Base-by-base conservation (phyloP, 2,329 filamentous ascomycete genomes). In the Xylariaceae sp. region DNA sequence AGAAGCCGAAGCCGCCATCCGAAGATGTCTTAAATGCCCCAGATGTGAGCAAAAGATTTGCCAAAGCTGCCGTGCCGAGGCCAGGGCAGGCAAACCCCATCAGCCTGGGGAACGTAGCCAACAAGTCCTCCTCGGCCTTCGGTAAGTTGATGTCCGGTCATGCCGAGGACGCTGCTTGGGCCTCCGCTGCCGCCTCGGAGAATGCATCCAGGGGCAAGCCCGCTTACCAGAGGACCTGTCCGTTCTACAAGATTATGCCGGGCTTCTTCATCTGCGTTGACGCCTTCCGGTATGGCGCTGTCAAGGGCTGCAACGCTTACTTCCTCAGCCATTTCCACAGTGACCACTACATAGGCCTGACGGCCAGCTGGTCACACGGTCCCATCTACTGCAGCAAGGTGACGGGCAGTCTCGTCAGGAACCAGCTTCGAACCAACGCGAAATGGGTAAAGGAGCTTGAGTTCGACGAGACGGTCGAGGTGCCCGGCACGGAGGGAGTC, bases 301-400 rank as follows among this genome's bases (percentile, higher is more conserved):
- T 98, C 1, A 74, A 93, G 53, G 89, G 87, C 1, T 94, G 89
- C 56, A 82, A 84, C 34, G 92, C 90, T 2, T 98, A 98, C 55
- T 98, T 98, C 47, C 71, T 98, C 9, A 95, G 89, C 49, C 92
- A 98, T 55, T 98, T 96, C 47, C 92, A 98, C 59, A 95, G 88
- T 51, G 92, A 98, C 55, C 92, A 98, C 55, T 98, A 98, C 50
- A 79, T 95, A 21, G 92, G 92, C 2, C 65, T 98, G 9, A 92
- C 86, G 9, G 78, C 83, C 6, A 86, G 72, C 19, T 98, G 92
- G 92, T 77, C 68, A 24, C 89, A 98, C 55, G 92, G 92, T 0
- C 90, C 89, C 1, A 96, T 98, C 31, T 98, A 94, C 52, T 96
- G 92, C 64, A 96, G 90, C 53, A 82, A 79, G 46, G 84, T 94